A percentile compares a stretch with the other conserved stretches of the same genome.
These are phyloP conservation scores for Raphanus raphanistrum DNA, from an alignment of 345 rosid genomes.

Conservation along the genomic window DNA sequence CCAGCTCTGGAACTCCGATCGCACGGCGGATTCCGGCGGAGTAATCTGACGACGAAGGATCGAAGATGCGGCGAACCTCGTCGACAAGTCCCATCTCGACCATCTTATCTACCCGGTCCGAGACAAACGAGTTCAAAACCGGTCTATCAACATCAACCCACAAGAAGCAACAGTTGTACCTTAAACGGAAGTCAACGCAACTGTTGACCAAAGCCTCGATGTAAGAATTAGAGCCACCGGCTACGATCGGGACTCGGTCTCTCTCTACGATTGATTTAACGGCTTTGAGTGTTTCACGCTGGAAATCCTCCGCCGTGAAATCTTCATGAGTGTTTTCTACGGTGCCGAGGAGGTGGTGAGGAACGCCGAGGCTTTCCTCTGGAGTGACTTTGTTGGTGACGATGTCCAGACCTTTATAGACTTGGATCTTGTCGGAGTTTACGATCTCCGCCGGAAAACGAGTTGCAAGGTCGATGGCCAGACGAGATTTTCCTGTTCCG, in stretches of 20 bases:
- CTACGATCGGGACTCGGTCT: slow-evolving; percentile 65
- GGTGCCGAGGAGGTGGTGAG: slow-evolving; percentile 73
- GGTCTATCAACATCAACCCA: slow-evolving; percentile 79
- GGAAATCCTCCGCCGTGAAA: slow-evolving; percentile 64
- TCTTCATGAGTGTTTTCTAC: slow-evolving; percentile 46
- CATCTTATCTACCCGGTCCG: slow-evolving; percentile 81
- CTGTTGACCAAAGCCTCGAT: slow-evolving; percentile 63
- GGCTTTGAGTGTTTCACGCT: slow-evolving; percentile 43
- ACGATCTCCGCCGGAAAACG: slow-evolving; percentile 72
- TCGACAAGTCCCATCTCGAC: slow-evolving; percentile 62
- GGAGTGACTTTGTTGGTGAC: slow-evolving; percentile 79
- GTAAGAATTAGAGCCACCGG: slow-evolving; percentile 91
- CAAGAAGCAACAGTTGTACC: slow-evolving; percentile 68
- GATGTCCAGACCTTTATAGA: slow-evolving; percentile 64
- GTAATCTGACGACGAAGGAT: slow-evolving; percentile 51
- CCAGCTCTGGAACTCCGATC: slow-evolving; percentile 79
- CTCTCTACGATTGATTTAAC: slow-evolving; percentile 46
- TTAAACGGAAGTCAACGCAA: slow-evolving; percentile 56
- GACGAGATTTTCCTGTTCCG: slow-evolving; percentile 80
- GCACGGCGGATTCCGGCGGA: slow-evolving; percentile 68
- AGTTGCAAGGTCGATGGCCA: slow-evolving; percentile 81
- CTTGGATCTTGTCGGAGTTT: slow-evolving; percentile 90
- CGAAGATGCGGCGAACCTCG: slow-evolving; percentile 58
- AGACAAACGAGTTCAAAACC: slow-evolving; percentile 59
- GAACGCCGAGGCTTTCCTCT: slow-evolving; percentile 68